Conservation (phyloP, 768 basidiomycete genomes). For the Amanita exitialis region DNA sequence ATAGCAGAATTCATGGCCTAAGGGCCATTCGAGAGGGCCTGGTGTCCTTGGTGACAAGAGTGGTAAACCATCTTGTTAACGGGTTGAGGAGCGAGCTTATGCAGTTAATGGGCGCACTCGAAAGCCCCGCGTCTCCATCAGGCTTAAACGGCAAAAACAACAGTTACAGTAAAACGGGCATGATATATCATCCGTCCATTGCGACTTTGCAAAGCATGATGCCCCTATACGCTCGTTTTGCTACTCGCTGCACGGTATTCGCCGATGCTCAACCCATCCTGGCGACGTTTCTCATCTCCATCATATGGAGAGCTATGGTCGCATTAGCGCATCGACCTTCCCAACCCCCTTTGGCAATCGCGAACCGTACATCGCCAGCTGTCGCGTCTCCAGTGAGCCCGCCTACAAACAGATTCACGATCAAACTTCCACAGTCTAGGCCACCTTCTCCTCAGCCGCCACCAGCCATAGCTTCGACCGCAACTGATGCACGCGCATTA, state of each 20-base stretch:
- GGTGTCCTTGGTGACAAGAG: conserved; percentile 54
- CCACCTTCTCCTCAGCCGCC: conserved; percentile 50
- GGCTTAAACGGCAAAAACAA: conserved; percentile 18
- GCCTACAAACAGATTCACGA: conserved; percentile 46
- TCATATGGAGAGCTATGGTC: conserved; percentile 67
- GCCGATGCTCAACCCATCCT: conserved; percentile 47
- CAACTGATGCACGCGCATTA: conserved; percentile 52
- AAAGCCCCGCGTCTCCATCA: conserved; percentile 32
- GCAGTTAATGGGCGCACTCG: conserved; percentile 54
- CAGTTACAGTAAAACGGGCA: conserved; percentile 20
- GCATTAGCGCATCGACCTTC: conserved; percentile 57
- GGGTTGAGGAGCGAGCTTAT: conserved; percentile 53
- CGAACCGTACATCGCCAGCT: conserved; percentile 28
- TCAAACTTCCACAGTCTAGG: conserved; percentile 59
- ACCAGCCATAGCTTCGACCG: conserved; percentile 28
- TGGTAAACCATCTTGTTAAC: conserved; percentile 52
- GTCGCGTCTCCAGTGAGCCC: conserved; percentile 48
- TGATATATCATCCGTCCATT: conserved; percentile 49
- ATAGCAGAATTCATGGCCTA: conserved; percentile 57
- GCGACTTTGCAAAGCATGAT: conserved; percentile 44
- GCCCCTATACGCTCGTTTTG: conserved; percentile 50
- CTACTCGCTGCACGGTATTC: conserved; percentile 46
- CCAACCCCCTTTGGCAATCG: conserved; percentile 26
- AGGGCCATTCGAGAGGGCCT: conserved; percentile 63
- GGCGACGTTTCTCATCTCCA: conserved; percentile 61